These are phyloP conservation scores for Fomitiporia mediterranea DNA, from an alignment of 1,284 basidiomycete genomes.

Conservation along the genomic window DNA sequence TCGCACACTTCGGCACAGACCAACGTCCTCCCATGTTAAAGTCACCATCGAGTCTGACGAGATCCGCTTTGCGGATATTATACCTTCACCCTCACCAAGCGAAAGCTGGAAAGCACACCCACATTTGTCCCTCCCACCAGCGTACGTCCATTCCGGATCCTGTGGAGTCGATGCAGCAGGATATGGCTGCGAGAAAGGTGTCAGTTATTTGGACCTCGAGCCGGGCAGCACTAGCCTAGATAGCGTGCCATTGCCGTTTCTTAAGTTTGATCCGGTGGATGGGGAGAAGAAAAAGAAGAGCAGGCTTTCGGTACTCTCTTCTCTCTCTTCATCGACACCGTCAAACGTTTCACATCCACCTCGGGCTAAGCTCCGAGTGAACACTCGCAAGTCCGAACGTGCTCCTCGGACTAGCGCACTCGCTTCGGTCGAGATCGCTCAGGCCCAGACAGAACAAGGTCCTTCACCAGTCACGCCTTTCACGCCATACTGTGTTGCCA, in stretches of 20 bases:
- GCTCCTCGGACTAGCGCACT: not conserved
- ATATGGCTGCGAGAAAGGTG: not conserved
- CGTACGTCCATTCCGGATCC: not conserved
- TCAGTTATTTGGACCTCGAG: constrained; percentile 16
- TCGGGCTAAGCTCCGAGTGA: not conserved
- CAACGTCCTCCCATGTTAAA: not conserved
- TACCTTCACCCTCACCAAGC: not conserved
- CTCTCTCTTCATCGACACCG: not conserved
- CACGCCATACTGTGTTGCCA: constrained; percentile 4
- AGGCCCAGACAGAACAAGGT: not conserved
- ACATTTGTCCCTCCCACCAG: constrained; percentile 15
- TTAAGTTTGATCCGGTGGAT: not conserved
- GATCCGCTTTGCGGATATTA: not conserved
- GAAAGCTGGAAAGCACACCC: constrained; percentile 9
- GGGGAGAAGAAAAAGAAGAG: not conserved
- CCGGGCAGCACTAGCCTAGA: not conserved
- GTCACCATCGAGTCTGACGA: not conserved
- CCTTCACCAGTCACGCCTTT: not conserved
- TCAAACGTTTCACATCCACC: not conserved
- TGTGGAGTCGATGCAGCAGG: not conserved
- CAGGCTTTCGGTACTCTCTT: not conserved
- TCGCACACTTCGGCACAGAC: not conserved
- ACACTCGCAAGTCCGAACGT: not conserved
- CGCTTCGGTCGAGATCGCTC: not conserved
- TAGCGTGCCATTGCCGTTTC: not conserved